phyloP scores from a whole-genome alignment of 495 filamentous ascomycete genomes.

The Recurvomyces mirabilis region DNA sequence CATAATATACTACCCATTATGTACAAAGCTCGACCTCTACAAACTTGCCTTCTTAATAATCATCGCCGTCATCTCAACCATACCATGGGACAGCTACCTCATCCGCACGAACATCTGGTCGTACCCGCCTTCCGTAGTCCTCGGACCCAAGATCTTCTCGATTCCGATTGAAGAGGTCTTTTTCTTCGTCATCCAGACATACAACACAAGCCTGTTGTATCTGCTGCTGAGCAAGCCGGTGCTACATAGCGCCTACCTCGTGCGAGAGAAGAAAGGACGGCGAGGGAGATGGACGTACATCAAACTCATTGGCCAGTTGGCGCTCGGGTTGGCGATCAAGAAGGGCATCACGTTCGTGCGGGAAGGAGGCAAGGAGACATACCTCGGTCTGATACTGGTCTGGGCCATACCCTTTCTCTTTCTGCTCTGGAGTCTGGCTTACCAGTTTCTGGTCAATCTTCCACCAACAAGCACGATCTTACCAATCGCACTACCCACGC shows the following conservation, averaged over 20 bases:
- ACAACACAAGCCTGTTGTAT: conserved; percentile 55
- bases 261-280: conserved; percentile 15
- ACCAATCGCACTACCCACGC: conserved; percentile 50
- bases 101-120: conserved; percentile 53
- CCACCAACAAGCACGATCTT: conserved; percentile 40
- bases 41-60: conserved; percentile 45
- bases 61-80: conserved; percentile 49
- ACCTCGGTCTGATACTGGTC: conserved; percentile 53
- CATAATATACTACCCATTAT: conserved; percentile 44
- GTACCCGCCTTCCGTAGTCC: conserved; percentile 49
- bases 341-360: conserved; percentile 33
- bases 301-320: conserved; percentile 33
- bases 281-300: conserved; percentile 24
- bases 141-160: conserved; percentile 44
- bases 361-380: conserved; percentile 39
- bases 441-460: conserved; percentile 46
- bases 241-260: conserved; percentile 46
- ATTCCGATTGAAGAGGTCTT: conserved; percentile 60
- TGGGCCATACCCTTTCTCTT: conserved; percentile 55
- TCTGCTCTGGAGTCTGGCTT: conserved; percentile 49
- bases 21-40: conserved; percentile 45
- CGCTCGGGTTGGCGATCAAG: conserved; percentile 31
- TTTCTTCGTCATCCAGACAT: conserved; percentile 68
- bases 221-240: conserved; percentile 50
- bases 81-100: conserved; percentile 63